Evolutionary conservation across 139 green algal species (phyloP).

Genomic region (Volvox reticuliferus): DNA sequence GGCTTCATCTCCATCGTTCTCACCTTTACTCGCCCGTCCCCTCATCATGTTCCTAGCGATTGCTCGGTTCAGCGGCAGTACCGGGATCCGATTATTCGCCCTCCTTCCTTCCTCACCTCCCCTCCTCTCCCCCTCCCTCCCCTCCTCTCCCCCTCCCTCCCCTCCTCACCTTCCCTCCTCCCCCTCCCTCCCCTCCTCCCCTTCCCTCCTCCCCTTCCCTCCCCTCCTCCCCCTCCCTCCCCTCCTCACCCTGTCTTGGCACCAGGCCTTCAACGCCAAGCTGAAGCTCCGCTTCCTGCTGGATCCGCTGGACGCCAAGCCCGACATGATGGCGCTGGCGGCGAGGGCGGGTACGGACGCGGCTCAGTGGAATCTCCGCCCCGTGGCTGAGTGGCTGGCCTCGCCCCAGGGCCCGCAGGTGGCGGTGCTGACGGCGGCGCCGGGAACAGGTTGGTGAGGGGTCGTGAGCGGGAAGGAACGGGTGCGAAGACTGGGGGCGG

Average conservation of each 20-base stretch:
- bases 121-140: background rate
- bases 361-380: background rate
- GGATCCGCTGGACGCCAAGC: constrained; percentile 23
- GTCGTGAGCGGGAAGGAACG: too few relatives aligned
- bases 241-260: background rate
- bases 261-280: constrained; percentile 43
- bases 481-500: too few relatives aligned
- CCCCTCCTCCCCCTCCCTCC: background rate
- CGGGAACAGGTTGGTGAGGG: constrained; percentile 5
- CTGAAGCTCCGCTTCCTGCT: constrained; percentile 50
- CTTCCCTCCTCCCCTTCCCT: background rate
- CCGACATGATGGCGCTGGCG: constrained; percentile 22
- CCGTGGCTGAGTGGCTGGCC: constrained; percentile 29
- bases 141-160: background rate
- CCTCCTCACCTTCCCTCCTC: background rate
- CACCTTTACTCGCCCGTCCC: too few relatives aligned
- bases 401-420: constrained; percentile 1
- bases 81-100: background rate
- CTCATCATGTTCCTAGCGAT: too few relatives aligned
- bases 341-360: background rate
- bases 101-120: background rate
- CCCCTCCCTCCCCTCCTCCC: background rate
- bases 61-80: too few relatives aligned
- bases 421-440: constrained; percentile 17
- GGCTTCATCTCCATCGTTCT: too few relatives aligned